Evolutionary conservation across 306 rosid genomes (phyloP).

Genomic region (Fragaria nilgerrensis): DNA sequence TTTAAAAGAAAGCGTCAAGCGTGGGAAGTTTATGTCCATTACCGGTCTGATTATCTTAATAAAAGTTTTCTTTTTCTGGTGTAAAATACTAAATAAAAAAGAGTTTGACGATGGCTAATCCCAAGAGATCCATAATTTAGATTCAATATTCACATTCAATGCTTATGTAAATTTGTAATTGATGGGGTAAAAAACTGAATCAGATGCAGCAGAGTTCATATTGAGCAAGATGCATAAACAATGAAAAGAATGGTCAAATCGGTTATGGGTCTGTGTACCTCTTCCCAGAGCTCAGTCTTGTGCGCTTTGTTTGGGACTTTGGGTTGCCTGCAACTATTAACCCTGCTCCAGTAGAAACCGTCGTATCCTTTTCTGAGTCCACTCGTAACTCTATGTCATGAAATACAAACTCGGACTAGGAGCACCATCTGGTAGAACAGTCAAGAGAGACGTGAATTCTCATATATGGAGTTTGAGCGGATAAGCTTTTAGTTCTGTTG

Average conservation of each 20-base stretch:
- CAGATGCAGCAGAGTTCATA: neutral
- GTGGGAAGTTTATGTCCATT: too few species aligned
- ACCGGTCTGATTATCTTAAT: too few species aligned
- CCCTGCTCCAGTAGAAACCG: neutral
- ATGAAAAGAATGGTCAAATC: constrained; percentile 1
- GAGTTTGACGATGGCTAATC: neutral
- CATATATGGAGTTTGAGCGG: neutral
- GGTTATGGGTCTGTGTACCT: constrained; percentile 1
- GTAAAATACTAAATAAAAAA: too few species aligned
- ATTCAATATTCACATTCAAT: neutral
- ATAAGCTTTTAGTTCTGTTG: neutral
- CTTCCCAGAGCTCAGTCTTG: constrained; percentile 10
- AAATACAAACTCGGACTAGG: neutral
- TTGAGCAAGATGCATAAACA: neutral
- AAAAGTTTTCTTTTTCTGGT: too few species aligned
- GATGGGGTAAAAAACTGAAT: neutral
- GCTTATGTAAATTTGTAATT: neutral
- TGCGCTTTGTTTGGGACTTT: neutral
- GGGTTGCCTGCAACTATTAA: neutral
- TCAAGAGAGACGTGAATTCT: neutral
- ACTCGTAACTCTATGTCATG: neutral
- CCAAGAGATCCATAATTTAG: neutral
- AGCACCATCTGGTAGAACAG: neutral
- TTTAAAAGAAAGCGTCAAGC: too few species aligned
- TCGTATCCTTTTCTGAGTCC: neutral